phyloP scores from a whole-genome alignment of 2,329 filamentous ascomycete genomes.

The Byssoonygena ceratinophila region DNA sequence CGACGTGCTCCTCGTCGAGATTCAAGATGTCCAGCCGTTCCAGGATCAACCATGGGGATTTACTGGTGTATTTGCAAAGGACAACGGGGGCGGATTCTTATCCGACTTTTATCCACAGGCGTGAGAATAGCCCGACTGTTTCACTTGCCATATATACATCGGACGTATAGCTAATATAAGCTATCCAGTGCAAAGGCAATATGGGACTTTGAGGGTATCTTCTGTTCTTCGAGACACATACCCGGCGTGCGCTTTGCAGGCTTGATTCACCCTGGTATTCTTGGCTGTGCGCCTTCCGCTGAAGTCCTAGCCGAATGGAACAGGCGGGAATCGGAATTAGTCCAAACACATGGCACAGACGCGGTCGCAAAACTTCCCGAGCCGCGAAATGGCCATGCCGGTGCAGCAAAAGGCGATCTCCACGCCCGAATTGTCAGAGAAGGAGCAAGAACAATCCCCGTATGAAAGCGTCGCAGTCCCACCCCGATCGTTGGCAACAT shows the following conservation, averaged over 20 bases:
- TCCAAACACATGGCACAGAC: slow-evolving; percentile 51
- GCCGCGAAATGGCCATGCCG: slow-evolving; percentile 61
- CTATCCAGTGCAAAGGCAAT: slow-evolving; percentile 52
- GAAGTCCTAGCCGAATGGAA: slow-evolving; percentile 77
- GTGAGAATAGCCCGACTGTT: slow-evolving; percentile 32
- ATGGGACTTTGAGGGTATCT: slow-evolving; percentile 67
- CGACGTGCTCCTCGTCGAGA: slow-evolving; percentile 76
- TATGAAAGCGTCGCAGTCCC: slow-evolving; percentile 19
- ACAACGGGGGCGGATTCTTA: slow-evolving; percentile 80
- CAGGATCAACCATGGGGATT: slow-evolving; percentile 83
- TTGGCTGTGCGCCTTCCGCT: slow-evolving; percentile 75
- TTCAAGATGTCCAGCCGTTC: slow-evolving; percentile 85
- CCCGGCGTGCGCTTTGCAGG: slow-evolving; percentile 79
- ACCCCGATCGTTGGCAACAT: too few relatives aligned
- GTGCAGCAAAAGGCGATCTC: slow-evolving; percentile 46
- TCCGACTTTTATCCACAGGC: slow-evolving; percentile 79
- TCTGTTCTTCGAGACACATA: slow-evolving; percentile 77
- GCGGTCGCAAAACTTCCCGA: slow-evolving; percentile 70
- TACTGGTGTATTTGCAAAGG: slow-evolving; percentile 66
- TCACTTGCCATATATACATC: not conserved
- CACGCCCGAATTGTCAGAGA: slow-evolving; percentile 61
- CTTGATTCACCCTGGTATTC: slow-evolving; percentile 81
- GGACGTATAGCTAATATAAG: not conserved
- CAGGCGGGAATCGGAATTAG: slow-evolving; percentile 67
- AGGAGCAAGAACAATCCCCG: slow-evolving; percentile 75